Percentiles rank a stretch among this genome's conserved stretches.
Evolutionary conservation across 2,329 filamentous ascomycete genomes (phyloP).

Genomic region (Parafenestella ontariensis): DNA sequence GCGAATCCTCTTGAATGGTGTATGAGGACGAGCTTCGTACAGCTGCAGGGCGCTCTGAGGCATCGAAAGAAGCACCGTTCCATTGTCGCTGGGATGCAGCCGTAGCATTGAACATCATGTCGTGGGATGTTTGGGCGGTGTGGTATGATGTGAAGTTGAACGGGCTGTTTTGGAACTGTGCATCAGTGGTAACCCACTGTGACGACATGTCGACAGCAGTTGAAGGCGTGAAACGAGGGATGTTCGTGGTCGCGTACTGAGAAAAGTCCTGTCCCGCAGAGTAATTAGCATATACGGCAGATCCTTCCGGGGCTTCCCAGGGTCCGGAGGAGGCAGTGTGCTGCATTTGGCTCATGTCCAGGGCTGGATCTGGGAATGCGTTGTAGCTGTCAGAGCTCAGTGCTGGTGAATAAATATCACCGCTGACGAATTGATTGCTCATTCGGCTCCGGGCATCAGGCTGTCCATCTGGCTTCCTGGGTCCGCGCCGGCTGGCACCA

Average conservation of each 20-base stretch:
- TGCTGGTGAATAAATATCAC: conserved; percentile 46
- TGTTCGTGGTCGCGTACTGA: conserved; percentile 36
- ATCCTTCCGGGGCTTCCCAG: conserved; percentile 40
- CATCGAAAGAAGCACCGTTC: conserved; percentile 28
- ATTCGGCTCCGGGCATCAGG: conserved; percentile 37
- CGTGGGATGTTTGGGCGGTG: conserved; percentile 22
- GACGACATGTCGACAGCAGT: conserved; percentile 25
- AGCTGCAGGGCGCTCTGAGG: conserved; percentile 26
- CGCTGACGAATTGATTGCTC: conserved; percentile 39
- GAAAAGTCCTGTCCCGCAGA: conserved; percentile 46
- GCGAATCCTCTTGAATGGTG: conserved; percentile 26
- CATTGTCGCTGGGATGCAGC: conserved; percentile 28
- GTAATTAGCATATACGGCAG: conserved; percentile 48
- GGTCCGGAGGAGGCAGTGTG: conserved; percentile 37
- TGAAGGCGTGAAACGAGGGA: conserved; percentile 30
- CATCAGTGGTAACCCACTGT: conserved; percentile 34
- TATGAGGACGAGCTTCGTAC: conserved; percentile 40
- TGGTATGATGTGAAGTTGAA: conserved; percentile 38
- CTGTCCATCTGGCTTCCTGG: conserved; percentile 34
- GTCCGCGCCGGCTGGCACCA: conserved; percentile 44
- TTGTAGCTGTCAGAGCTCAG: conserved; percentile 46
- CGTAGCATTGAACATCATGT: conserved; percentile 31
- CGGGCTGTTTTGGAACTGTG: conserved; percentile 34
- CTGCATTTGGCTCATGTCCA: conserved; percentile 45
- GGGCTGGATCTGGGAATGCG: conserved; percentile 36